Base-by-base conservation (phyloP, 176 grass and related monocot species). In the Rhynchospora breviuscula region DNA sequence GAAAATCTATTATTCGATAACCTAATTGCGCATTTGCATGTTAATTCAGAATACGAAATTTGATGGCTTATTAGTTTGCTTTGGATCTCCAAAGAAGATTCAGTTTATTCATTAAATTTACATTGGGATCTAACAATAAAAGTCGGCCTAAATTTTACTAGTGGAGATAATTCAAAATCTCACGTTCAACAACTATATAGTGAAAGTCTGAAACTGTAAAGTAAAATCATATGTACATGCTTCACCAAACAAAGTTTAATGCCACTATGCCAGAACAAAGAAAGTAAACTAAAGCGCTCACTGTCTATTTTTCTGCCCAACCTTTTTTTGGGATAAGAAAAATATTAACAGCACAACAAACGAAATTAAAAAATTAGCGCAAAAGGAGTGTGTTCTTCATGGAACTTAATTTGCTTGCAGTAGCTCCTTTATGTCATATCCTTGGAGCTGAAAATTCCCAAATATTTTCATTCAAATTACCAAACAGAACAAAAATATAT, bases 391-490 rank as follows among this genome's bases (percentile, higher is more conserved):
- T 44, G 3, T 2, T 13, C 49, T 56, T 74, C 1, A 40, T 61
- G 22, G 59, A 43, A 29, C 81, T 95, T 85, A 99, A 31, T 86
- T 93, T 79, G 91, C 89, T 76, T 94, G 89, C 63, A 99, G 62
- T 10, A 99, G 93, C 88, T 99, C 96, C 86, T 91, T 95, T 54
- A 99, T 86, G 86, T 99, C 91, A 68, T 93, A 95, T 70, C 96
- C 93, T 99, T 95, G 93, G 47, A 95, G 74, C 96, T 99, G 91
- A 79, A 81, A 79, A 70, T 23, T 40, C 73, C 0, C 47, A 53
- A 75, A 66, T 59, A 18, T 77, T 77, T 21, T 56, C 73, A 77
- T 31, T 77, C 17, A 77, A 53, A 77, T 10, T 56, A 56, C 3
- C 14, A 82, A 80, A 33, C 33, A 87, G 7, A 14, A 53, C 17